A percentile compares a stretch with the other conserved stretches of the same genome.
Conservation (phyloP, 345 rosid species). For the Ceriops tagal region DNA sequence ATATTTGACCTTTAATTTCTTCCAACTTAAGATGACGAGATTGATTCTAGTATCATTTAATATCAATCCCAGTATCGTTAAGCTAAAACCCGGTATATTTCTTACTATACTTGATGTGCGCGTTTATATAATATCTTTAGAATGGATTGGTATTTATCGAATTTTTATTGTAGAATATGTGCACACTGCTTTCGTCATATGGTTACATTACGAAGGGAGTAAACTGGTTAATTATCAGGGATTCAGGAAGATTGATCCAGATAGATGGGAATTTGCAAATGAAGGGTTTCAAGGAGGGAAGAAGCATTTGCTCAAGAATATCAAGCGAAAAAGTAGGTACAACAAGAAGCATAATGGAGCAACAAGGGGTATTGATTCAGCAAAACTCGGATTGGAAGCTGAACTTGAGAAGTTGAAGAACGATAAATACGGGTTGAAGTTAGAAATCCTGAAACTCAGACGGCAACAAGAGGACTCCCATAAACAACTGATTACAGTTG, state of each 20-base stretch:
- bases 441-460: conserved; percentile 42
- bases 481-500: conserved; percentile 29
- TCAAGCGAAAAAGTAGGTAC: conserved; percentile 49
- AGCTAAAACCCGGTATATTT: no score
- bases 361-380: neutral
- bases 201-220: neutral
- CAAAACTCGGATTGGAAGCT: conserved; percentile 17
- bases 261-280: conserved; percentile 67
- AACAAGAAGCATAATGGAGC: conserved; percentile 25
- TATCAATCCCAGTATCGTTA: no score
- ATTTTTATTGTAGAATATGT: neutral
- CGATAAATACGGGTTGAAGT: conserved; percentile 36
- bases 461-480: conserved; percentile 42
- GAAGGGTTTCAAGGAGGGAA: conserved; percentile 55
- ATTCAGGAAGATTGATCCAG: conserved; percentile 56
- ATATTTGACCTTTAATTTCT: no score
- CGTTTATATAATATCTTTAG: no score
- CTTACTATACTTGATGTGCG: no score
- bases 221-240: conserved; percentile 39
- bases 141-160: neutral
- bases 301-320: conserved; percentile 55
- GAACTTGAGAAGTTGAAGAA: conserved; percentile 40
- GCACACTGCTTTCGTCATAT: neutral
- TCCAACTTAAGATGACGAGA: no score
- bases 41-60: no score